Base-by-base conservation (phyloP, 345 rosid species). In the Eucalyptus fibrosa region DNA sequence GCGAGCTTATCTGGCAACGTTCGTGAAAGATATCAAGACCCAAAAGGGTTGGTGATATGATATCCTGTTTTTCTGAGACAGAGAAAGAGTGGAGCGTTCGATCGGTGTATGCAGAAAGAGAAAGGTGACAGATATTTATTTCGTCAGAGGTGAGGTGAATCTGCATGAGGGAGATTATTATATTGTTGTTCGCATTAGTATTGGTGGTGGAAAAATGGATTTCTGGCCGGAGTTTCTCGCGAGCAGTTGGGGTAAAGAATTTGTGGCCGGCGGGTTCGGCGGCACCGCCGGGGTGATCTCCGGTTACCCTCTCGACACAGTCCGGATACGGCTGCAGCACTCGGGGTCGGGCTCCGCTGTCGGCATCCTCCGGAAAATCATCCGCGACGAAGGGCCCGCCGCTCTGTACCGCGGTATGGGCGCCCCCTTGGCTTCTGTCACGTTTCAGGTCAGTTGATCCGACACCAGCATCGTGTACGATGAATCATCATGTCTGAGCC, bases 171-270 rank as follows among this genome's bases (percentile, higher is more conserved):
- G 47, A 40, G 83, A 77, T 69, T 12, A 15, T 30, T 47, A 9
- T 28, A 8, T 12, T 17, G 50, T 24, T 9, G 26, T 87, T 45
- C 8, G 45, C 32, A 13, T 87, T 67, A 50, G 45, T 28, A 53
- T 21, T 53, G 24, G 30, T 34, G 7, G 34, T 18, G 24, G 45
- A 50, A 65, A 16, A 37, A 97, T 97, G 99, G 99, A 97, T 91
- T 97, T 96, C 90, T 96, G 98, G 99, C 99, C 98, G 18, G 97
- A 97, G 92, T 98, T 96, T 93, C 93, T 98, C 87, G 98, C 99
- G 26, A 94, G 87, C 89, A 96, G 96, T 88, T 96, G 96, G 96
- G 99, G 98, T 5, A 93, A 89, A 89, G 99, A 98, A 88, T 96
- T 96, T 92, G 97, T 97, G 72, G 99, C 97, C 18, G 99, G 99